Percentiles rank a stretch among this genome's conserved stretches.
phyloP scores from a whole-genome alignment of 768 basidiomycete species.

The Cantharellus anzutake region DNA sequence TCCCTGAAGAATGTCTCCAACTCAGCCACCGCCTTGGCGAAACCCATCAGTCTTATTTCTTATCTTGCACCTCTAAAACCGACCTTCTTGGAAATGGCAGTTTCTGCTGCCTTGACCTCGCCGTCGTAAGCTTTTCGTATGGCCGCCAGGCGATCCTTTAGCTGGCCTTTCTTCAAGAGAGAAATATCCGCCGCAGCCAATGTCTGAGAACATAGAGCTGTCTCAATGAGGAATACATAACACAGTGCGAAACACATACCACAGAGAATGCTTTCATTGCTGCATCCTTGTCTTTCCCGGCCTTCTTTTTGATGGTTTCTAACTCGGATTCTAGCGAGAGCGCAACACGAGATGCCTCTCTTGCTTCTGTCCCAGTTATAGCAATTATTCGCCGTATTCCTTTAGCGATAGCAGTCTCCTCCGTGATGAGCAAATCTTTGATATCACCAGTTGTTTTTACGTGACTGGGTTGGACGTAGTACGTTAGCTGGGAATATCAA shows the following conservation, averaged over 20 bases:
- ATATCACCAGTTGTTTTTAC: slow-evolving; percentile 95
- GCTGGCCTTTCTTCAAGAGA: slow-evolving; percentile 54
- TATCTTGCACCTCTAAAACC: neutral
- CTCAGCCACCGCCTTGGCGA: slow-evolving; percentile 42
- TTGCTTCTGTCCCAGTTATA: slow-evolving; percentile 86
- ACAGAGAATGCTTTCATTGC: slow-evolving; percentile 64
- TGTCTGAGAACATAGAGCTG: slow-evolving; percentile 31
- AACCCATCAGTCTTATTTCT: neutral
- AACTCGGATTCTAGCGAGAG: slow-evolving; percentile 42
- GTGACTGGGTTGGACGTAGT: slow-evolving; percentile 33
- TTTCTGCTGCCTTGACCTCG: slow-evolving; percentile 63
- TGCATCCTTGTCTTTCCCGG: slow-evolving; percentile 70
- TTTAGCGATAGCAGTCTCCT: slow-evolving; percentile 96
- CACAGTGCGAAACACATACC: slow-evolving; percentile 25
- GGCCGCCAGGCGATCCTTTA: slow-evolving; percentile 51
- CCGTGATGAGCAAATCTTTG: slow-evolving; percentile 85
- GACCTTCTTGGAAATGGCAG: slow-evolving; percentile 59
- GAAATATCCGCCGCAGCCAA: slow-evolving; percentile 82
- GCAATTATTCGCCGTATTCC: slow-evolving; percentile 90
- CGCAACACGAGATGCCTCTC: slow-evolving; percentile 54
- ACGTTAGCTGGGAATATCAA: neutral
- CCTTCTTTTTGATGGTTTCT: slow-evolving; percentile 35
- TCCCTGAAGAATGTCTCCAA: slow-evolving; percentile 59
- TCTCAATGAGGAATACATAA: neutral
- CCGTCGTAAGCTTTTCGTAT: slow-evolving; percentile 76